phyloP scores from a whole-genome alignment of 768 basidiomycete genomes.

The Amanita rimosa region DNA sequence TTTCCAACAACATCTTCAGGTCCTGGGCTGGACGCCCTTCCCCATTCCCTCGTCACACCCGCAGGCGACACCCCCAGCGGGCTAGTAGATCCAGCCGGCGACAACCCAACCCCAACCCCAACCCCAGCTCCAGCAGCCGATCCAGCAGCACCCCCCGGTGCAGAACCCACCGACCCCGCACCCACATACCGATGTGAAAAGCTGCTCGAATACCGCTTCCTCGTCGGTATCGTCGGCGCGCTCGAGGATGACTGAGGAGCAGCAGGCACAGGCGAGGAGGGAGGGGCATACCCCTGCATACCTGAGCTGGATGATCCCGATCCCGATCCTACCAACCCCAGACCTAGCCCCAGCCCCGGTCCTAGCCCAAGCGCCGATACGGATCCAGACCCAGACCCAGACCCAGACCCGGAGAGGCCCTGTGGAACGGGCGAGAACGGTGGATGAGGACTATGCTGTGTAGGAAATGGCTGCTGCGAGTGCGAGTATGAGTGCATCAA shows the following conservation, averaged over 20 bases:
- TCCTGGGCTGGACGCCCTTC: not conserved
- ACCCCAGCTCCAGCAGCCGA: slow-evolving; percentile 14
- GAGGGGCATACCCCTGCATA: not conserved
- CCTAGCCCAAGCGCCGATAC: not conserved
- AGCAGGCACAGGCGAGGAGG: not conserved
- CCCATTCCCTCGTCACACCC: too few relatives aligned
- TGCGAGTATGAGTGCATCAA: not conserved
- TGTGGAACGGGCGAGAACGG: slow-evolving; percentile 21
- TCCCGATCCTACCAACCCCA: not conserved
- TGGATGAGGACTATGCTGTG: slow-evolving; percentile 12
- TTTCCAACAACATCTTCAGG: not conserved
- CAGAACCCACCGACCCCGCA: slow-evolving; percentile 19
- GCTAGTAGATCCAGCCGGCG: not conserved
- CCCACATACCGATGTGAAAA: slow-evolving; percentile 61
- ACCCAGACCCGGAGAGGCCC: not conserved
- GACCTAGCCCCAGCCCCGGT: not conserved
- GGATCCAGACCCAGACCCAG: not conserved
- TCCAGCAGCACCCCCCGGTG: slow-evolving; percentile 17
- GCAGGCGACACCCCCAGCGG: slow-evolving; percentile 9
- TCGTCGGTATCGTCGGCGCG: slow-evolving; percentile 8
- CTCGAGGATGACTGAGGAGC: not conserved
- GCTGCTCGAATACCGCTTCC: slow-evolving; percentile 68
- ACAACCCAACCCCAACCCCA: slow-evolving; percentile 4
- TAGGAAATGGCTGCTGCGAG: not conserved
- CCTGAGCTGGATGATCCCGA: not conserved